phyloP scores from a whole-genome alignment of 108 stramenopile genomes.

The Ochromonas danica region DNA sequence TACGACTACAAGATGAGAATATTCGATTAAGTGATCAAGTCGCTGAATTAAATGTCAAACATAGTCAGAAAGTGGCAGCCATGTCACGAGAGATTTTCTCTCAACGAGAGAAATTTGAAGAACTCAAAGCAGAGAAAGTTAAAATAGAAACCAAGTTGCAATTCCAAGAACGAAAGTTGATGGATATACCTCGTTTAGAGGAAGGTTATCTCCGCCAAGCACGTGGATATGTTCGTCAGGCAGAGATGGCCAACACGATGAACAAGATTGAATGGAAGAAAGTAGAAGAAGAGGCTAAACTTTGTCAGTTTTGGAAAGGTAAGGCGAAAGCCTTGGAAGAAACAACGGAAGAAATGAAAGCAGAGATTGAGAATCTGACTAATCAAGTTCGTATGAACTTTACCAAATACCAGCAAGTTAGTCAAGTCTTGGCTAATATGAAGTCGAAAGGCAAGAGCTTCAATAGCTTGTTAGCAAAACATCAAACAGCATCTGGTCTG shows the following conservation, averaged over 20 bases:
- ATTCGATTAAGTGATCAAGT: background rate
- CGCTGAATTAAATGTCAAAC: background rate
- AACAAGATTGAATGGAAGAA: background rate
- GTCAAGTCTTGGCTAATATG: background rate
- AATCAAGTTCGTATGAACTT: background rate
- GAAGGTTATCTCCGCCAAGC: background rate
- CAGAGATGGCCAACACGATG: background rate
- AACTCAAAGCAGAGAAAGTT: background rate
- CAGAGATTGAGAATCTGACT: background rate
- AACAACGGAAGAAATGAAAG: background rate
- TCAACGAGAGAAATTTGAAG: background rate
- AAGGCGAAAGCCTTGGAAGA: constrained; percentile 1
- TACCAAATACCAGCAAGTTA: background rate
- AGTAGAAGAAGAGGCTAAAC: background rate
- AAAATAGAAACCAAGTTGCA: background rate
- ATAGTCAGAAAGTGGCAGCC: background rate
- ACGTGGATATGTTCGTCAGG: background rate
- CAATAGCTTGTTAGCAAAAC: background rate
- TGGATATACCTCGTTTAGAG: background rate
- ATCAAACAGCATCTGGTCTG: background rate
- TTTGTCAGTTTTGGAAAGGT: background rate
- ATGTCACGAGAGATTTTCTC: background rate
- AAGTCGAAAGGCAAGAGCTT: background rate
- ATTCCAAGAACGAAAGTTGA: background rate
- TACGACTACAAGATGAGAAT: background rate